Base-by-base conservation (phyloP, 495 filamentous ascomycete genomes). In the Penicillium bialowiezense region DNA sequence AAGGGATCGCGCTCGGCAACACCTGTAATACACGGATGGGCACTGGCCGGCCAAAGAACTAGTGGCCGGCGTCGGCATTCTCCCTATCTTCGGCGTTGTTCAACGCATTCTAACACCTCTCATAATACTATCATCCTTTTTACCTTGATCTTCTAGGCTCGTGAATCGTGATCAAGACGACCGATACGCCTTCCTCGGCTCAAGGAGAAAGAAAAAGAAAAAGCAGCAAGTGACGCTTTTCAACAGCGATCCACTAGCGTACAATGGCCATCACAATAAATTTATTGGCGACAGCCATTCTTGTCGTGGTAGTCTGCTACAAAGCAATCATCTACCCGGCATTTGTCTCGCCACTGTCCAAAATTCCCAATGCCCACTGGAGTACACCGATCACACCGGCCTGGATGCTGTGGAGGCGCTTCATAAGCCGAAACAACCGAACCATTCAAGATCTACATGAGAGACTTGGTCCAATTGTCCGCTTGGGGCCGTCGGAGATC, bases 301-400 rank as follows among this genome's bases (percentile, higher is more conserved):
- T 55, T 5, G 39, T 51, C 7, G 59, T 43, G 17, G 8, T 68
- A 4, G 37, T 65, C 41, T 18, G 48, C 51, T 90, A 87, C 63
- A 78, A 73, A 52, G 76, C 57, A 44, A 48, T 90, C 21, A 53
- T 90, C 48, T 77, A 83, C 46, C 86, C 87, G 3, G 63, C 64
- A 15, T 72, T 87, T 48, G 17, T 90, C 38, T 89, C 86, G 26
- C 83, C 87, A 2, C 75, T 91, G 8, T 71, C 85, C 4, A 80
- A 72, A 28, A 80, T 91, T 37, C 88, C 88, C 32, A 81, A 75
- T 58, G 86, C 85, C 1, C 86, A 91, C 60, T 85, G 81, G 77
- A 78, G 83, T 10, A 72, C 77, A 4, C 74, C 82, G 2, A 62
- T 90, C 50, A 84, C 83, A 6, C 69, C 85, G 2, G 55, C 73